phyloP scores from a whole-genome alignment of 2,329 filamentous ascomycete genomes.

The Aspergillus tanneri region DNA sequence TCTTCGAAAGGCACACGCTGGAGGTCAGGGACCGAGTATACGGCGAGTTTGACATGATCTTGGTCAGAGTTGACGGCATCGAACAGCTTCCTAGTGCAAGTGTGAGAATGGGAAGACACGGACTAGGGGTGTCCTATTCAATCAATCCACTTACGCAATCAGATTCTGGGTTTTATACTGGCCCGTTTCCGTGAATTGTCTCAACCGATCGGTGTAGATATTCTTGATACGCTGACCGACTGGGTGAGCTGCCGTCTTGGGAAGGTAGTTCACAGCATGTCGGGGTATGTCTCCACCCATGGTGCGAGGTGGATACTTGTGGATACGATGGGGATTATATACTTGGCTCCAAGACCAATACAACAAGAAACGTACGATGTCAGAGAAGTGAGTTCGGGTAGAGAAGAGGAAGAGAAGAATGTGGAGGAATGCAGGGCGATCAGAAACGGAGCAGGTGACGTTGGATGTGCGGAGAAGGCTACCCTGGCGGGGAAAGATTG shows the following conservation, averaged over 20 bases:
- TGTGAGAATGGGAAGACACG: constrained; percentile 8
- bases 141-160: constrained; percentile 56
- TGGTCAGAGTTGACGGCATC: constrained; percentile 67
- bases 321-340: background rate
- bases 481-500: background rate
- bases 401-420: constrained; percentile 7
- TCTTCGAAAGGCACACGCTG: constrained; percentile 83
- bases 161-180: constrained; percentile 78
- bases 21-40: constrained; percentile 78
- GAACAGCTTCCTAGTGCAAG: constrained; percentile 62
- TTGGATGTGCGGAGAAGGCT: constrained; percentile 13
- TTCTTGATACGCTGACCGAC: constrained; percentile 77
- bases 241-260: constrained; percentile 52
- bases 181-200: constrained; percentile 74
- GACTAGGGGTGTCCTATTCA: background rate
- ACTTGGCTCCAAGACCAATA: no score
- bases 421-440: constrained; percentile 8
- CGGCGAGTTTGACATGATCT: constrained; percentile 77
- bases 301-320: constrained; percentile 9
- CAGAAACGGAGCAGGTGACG: constrained; percentile 23
- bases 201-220: constrained; percentile 82
- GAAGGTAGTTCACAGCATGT: constrained; percentile 45
- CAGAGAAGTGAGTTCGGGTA: background rate
- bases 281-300: constrained; percentile 29
- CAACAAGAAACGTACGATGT: no score